Evolutionary conservation across 371 early-diverging fungal genomes (phyloP), one percentile per base, ranked within the genome.

Genomic region (Mucor ambiguus): DNA sequence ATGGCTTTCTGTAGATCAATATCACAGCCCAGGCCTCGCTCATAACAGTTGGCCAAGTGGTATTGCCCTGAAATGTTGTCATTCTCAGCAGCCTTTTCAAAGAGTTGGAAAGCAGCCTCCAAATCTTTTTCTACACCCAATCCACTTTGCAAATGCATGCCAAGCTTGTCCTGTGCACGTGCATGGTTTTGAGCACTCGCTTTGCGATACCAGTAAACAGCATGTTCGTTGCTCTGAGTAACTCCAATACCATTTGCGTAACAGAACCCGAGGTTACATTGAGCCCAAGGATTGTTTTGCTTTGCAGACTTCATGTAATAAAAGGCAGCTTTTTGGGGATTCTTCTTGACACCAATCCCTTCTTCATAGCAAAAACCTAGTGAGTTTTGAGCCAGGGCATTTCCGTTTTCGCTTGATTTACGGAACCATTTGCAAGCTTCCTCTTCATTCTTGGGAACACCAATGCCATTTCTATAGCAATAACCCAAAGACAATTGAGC

Each of bases 241-340:
- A 85, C 84, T 28, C 93, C 95, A 24, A 89, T 85, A 2, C 96
- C 98, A 68, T 92, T 89, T 54, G 92, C 92, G 78, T 91, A 94
- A 72, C 93, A 91, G 71, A 87, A 90, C 26, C 93, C 96, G 4
- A 97, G 80, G 69, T 89, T 87, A 80, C 93, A 94, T 68, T 93
- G 93, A 2, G 96, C 96, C 86, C 92, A 92, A 22, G 90, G 85
- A 77, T 94, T 93, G 58, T 92, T 92, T 72, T 90, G 87, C 16
- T 83, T 80, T 0, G 98, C 95, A 0, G 95, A 82, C 56, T 83
- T 77, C 44, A 74, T 73, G 73, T 95, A 97, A 93, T 93, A 96
- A 48, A 82, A 72, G 14, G 94, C 89, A 3, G 96, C 96, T 69
- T 84, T 73, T 29, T 76, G 63, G 1, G 89, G 66, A 70, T 93